Evolutionary conservation across 768 basidiomycete genomes (phyloP).

Genomic region (Candolleomyces eurysporus): DNA sequence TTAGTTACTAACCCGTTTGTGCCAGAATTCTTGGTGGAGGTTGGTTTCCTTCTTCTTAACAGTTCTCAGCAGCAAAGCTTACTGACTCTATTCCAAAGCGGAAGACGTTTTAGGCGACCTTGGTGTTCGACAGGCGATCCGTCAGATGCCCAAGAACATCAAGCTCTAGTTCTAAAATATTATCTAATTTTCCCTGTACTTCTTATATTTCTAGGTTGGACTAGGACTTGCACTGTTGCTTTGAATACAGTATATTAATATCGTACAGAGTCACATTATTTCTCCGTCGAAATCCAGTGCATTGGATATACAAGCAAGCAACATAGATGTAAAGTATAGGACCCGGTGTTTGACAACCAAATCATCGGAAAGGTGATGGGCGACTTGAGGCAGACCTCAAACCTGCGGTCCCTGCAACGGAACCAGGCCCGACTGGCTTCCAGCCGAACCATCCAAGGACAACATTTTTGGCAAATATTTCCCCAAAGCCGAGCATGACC

Average conservation of each 20-base stretch:
- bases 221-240: neutral
- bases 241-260: neutral
- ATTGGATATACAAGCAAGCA: no score
- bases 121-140: conserved; percentile 78
- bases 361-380: neutral
- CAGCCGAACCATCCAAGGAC: conserved; percentile 55
- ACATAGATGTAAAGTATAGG: no score
- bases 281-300: neutral
- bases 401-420: conserved; percentile 30
- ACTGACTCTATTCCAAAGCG: conserved; percentile 34
- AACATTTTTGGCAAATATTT: conserved; percentile 86
- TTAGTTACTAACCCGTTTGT: neutral
- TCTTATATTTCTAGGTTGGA: neutral
- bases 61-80: neutral
- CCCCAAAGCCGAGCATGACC: conserved; percentile 95
- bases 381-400: conserved; percentile 11
- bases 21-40: conserved; percentile 67
- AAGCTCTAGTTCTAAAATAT: conserved; percentile 41
- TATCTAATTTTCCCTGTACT: neutral
- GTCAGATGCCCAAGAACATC: conserved; percentile 69
- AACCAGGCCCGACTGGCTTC: conserved; percentile 34
- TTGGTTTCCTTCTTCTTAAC: conserved; percentile 16
- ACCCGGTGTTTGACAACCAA: neutral
- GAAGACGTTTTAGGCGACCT: conserved; percentile 81
- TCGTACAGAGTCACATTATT: neutral